These are phyloP conservation scores for Nasturtium officinale DNA, from an alignment of 345 rosid genomes.

Conservation along the genomic window DNA sequence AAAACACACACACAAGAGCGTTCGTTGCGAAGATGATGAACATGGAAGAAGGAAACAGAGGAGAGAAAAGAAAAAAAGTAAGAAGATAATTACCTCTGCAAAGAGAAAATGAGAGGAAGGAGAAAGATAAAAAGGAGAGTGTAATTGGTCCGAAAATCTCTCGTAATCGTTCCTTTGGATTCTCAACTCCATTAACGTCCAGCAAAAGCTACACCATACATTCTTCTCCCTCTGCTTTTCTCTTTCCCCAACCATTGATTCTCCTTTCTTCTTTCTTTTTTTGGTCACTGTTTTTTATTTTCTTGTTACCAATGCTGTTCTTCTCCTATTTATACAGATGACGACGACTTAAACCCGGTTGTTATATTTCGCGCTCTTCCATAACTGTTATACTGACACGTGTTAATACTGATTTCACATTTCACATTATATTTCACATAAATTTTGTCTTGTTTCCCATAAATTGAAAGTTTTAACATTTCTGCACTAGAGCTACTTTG, in stretches of 20 bases:
- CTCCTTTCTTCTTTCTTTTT: constrained; percentile 13
- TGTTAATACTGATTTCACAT: too few species aligned
- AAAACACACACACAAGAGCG: not conserved
- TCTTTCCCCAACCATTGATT: constrained; percentile 29
- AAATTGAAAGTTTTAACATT: not conserved
- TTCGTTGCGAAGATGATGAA: constrained; percentile 6
- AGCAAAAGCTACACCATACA: constrained; percentile 8
- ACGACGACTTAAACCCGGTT: not conserved
- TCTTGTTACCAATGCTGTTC: not conserved
- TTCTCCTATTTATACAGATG: not conserved
- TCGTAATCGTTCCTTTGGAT: constrained; percentile 37
- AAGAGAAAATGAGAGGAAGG: constrained; percentile 39
- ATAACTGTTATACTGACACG: not conserved
- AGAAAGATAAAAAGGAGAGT: constrained; percentile 35
- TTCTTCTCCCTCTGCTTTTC: constrained; percentile 1
- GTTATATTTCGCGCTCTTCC: not conserved
- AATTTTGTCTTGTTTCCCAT: not conserved
- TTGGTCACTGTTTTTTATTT: not conserved
- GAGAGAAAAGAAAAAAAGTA: too few species aligned
- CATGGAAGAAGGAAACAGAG: not conserved
- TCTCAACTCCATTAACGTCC: constrained; percentile 18
- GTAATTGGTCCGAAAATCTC: constrained; percentile 32
- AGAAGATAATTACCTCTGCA: constrained; percentile 50
- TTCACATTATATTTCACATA: not conserved
- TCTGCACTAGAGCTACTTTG: constrained; percentile 18